Base-by-base conservation (phyloP, 768 basidiomycete species). In the Auricularia cornea region DNA sequence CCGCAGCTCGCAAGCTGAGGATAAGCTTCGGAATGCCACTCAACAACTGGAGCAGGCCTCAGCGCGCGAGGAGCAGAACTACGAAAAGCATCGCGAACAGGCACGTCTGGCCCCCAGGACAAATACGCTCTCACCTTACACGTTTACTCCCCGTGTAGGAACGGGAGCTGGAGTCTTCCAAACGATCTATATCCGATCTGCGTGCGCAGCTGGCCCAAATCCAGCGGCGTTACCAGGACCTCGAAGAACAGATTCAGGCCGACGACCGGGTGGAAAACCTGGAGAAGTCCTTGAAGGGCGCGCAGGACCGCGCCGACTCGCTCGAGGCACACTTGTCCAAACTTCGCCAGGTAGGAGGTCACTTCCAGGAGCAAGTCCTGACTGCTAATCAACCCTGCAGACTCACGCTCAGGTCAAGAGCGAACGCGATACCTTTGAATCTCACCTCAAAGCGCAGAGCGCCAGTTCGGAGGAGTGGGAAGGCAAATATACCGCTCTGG, bases 251-350 rank as follows among this genome's bases (percentile, higher is more conserved):
- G 66, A 86, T 94, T 26, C 85, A 92, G 72, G 86, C 83, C 64
- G 91, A 94, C 70, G 90, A 93, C 72, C 86, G 89, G 48, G 85
- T 86, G 18, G 91, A 92, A 66, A 80, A 81, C 51, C 74, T 92
- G 29, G 90, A 92, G 70, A 75, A 76, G 54, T 87, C 87, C 8
- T 75, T 94, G 57, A 87, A 86, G 70, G 86, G 91, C 68, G 87
- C 87, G 29, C 89, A 91, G 68, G 85, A 93, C 68, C 87, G 87
- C 62, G 88, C 88, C 3, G 90, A 90, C 64, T 90, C 92, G 70
- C 80, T 93, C 10, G 91, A 92, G 68, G 89, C 91, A 68, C 89
- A 89, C 69, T 76, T 94, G 23, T 85, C 87, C 14, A 90, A 88
- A 70, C 75, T 88, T 44, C 89, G 86, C 69, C 91, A 92, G 83